Base-by-base conservation (phyloP, 805 yeast genomes). In the Kockiozyma suomiensis region DNA sequence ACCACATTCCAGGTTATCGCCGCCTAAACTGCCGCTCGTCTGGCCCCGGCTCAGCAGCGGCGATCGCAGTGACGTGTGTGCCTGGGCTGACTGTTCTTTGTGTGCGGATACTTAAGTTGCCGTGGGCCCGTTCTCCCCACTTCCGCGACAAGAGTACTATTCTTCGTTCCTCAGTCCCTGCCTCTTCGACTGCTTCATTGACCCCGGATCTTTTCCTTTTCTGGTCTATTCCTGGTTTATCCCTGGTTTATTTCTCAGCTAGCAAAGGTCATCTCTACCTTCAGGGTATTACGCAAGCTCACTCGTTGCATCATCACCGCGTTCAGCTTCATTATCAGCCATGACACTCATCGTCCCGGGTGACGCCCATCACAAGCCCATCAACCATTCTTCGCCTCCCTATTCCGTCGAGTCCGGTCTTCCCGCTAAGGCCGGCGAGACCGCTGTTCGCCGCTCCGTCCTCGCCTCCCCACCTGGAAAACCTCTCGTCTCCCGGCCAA, bases 401-500 rank as follows among this genome's bases (percentile, higher is more conserved):
- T 62, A 60, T 65, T 28, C 66, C 23, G 49, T 42, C 45, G 54
- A 52, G 35, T 50, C 62, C 25, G 66, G 65, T 45, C 12, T 50
- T 7, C 54, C 65, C 30, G 28, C 49, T 23, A 40, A n/a, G 21
- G 23, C 37, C 15, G 63, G 56, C 54, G 66, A 61, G 48, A 45
- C 43, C 28, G 50, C 63, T 17, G 50, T 57, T 17, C 63, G 66
- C 26, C 53, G 66, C 41, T 48, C 50, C 42, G 48, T 48, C 46
- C 28, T 15, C 41, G 54, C 66, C 37, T 23, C 63, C 4, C 55
- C 62, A 30, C 53, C 62, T 30, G 64, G 66, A 30, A 15, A 28
- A 13, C 61, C 63, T 33, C 76, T 86, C 5, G 70, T 87, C 48
- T 73, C 73, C 4, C 81, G 84, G 69, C 98, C 98, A 4, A 64